Percentiles rank a stretch among this genome's conserved stretches.
Conservation (phyloP, 2,329 filamentous ascomycete genomes). For the Colletotrichum caudatum region DNA sequence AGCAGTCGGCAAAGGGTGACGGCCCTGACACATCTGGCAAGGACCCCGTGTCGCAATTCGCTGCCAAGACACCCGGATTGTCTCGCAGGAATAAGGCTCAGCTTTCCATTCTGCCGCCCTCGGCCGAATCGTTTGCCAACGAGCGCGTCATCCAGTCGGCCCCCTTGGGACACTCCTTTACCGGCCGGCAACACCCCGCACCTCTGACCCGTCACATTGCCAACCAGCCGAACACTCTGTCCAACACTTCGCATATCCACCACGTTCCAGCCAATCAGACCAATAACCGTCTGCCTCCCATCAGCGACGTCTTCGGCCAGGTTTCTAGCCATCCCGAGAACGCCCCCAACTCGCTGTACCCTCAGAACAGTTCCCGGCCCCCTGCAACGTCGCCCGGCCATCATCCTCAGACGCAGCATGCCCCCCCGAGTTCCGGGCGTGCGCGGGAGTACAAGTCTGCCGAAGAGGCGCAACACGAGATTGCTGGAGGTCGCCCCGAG, state of each 20-base stretch:
- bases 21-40: conserved; percentile 68
- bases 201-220: conserved; percentile 81
- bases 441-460: conserved; percentile 92
- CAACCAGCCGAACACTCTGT: conserved; percentile 85
- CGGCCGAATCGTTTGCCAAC: conserved; percentile 90
- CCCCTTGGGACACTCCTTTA: conserved; percentile 94
- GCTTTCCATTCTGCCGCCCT: conserved; percentile 93
- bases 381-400: conserved; percentile 84
- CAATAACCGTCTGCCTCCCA: conserved; percentile 90
- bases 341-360: conserved; percentile 63
- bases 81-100: conserved; percentile 83
- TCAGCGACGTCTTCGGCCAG: conserved; percentile 94
- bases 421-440: conserved; percentile 68
- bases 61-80: conserved; percentile 79
- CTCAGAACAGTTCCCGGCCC: conserved; percentile 69
- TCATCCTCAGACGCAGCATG: conserved; percentile 61
- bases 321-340: conserved; percentile 73
- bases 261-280: conserved; percentile 90
- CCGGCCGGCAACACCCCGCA: conserved; percentile 84
- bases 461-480: conserved; percentile 91
- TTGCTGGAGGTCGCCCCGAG: conserved; percentile 92
- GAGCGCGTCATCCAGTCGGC: conserved; percentile 98
- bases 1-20: conserved; percentile 84
- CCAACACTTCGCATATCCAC: conserved; percentile 89
- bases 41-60: conserved; percentile 60